Evolutionary conservation across 2,329 filamentous ascomycete species (phyloP), one percentile per base, ranked within the genome.

Genomic region (Ceratocystis alfenasii): DNA sequence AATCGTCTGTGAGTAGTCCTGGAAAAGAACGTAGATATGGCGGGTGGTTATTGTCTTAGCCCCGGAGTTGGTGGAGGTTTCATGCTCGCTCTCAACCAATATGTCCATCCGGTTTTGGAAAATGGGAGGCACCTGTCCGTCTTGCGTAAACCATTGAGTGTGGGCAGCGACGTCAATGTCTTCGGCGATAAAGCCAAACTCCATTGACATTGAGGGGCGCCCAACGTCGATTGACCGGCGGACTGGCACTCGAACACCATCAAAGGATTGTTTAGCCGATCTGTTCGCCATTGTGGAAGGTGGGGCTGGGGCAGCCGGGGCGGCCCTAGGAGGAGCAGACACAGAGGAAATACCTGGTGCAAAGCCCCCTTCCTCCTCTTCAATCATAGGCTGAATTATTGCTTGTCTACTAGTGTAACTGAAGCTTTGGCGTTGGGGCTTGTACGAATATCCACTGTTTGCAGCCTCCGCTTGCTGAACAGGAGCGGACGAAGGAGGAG

Each of bases 1-100:
- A 69, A 95, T 81, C 0, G 93, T 97, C 74, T 97, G 94, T 20
- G 92, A 96, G 75, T 99, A 99, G 76, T 99, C 94, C 72, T 91
- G 87, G 78, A 90, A 99, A 7, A 99, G 78, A n/a, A 97, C 79
- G 71, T 88, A 94, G 53, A 96, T 81, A 68, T 92, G 86, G 70
- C 92, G 92, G 5, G 87, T 89, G 22, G 95, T 78, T 0, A 81
- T 82, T 0, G 85, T 85, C 73, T 86, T 87, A 30, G 88, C 86
- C 33, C 87, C 87, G 15, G 86, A 83, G 69, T 86, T 86, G 10
- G 83, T 81, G 15, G 87, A 83, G 5, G 82, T 86, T 1, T 86
- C 85, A 73, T 96, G 90, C 69, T 95, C 89, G 25, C 87, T 82
- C 74, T 97, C 91, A 63, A 85, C 88, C 64, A 90, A 83, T 17